A percentile compares a stretch with the other conserved stretches of the same genome.
phyloP scores from a whole-genome alignment of 2,329 filamentous ascomycete genomes.

The Huntiella moniliformis region DNA sequence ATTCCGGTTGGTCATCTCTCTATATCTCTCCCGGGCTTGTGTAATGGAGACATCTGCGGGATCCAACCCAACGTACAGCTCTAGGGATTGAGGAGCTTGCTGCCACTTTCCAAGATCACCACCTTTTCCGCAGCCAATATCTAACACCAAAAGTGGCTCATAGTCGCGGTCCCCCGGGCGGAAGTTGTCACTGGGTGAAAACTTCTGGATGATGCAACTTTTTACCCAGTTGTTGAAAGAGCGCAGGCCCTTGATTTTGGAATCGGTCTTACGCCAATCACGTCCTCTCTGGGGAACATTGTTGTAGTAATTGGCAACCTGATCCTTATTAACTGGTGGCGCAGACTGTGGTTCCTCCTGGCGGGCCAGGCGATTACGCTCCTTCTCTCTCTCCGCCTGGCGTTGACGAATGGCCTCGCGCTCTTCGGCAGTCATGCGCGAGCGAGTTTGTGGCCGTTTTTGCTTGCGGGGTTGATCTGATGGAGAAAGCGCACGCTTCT shows the following conservation, averaged over 20 bases:
- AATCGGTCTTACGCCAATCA: slow-evolving; percentile 87
- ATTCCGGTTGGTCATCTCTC: slow-evolving; percentile 45
- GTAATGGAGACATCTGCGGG: slow-evolving; percentile 83
- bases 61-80: slow-evolving; percentile 84
- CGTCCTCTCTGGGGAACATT: slow-evolving; percentile 80
- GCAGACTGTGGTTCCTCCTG: slow-evolving; percentile 22
- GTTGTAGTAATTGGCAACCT: slow-evolving; percentile 90
- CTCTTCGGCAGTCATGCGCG: slow-evolving; percentile 48
- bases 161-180: slow-evolving; percentile 36
- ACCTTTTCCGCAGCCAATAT: slow-evolving; percentile 92
- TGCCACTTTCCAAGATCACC: slow-evolving; percentile 95
- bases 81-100: slow-evolving; percentile 74
- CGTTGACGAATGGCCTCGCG: slow-evolving; percentile 47
- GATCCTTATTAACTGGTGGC: slow-evolving; percentile 48
- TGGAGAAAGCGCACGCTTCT: slow-evolving; percentile 36
- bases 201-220: slow-evolving; percentile 91
- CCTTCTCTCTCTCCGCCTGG: slow-evolving; percentile 32
- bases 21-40: slow-evolving; percentile 73
- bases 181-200: slow-evolving; percentile 64
- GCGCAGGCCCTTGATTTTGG: slow-evolving; percentile 81
- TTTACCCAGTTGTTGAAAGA: slow-evolving; percentile 99
- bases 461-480: slow-evolving; percentile 42
- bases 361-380: slow-evolving; percentile 21
- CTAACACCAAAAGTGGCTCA: slow-evolving; percentile 57
- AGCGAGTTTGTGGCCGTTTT: slow-evolving; percentile 48